Conservation (phyloP, 164 flowering plant genomes). For the Chimonanthus praecox region DNA sequence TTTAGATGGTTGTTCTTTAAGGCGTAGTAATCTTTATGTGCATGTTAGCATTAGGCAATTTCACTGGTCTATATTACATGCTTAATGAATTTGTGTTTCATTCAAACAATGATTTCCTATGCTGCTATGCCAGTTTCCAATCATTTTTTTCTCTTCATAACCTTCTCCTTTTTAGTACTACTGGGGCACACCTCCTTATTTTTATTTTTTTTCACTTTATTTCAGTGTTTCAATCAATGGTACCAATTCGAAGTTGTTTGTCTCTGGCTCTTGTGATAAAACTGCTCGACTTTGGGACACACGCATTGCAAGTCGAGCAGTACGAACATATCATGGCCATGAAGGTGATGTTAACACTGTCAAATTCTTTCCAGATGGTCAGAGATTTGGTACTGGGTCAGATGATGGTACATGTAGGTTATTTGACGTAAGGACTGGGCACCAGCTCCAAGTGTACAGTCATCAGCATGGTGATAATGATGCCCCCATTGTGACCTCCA, state of each 20-base stretch:
- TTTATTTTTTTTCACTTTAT: conserved; percentile 4
- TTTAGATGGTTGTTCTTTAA: neutral
- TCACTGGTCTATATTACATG: neutral
- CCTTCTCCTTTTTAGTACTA: neutral
- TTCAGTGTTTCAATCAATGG: conserved; percentile 82
- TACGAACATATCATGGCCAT: conserved; percentile 88
- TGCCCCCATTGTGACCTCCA: conserved; percentile 64
- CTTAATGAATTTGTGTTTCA: neutral
- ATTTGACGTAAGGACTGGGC: conserved; percentile 92
- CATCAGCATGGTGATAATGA: conserved; percentile 52
- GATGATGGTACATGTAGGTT: conserved; percentile 93
- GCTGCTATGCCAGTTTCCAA: neutral
- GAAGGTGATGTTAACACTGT: conserved; percentile 90
- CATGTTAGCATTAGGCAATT: neutral
- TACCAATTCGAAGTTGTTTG: conserved; percentile 73
- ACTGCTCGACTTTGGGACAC: conserved; percentile 96
- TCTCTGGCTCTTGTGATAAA: conserved; percentile 93
- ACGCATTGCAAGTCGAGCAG: conserved; percentile 94
- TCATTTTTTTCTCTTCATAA: neutral
- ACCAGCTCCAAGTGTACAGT: conserved; percentile 81
- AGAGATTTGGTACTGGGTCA: conserved; percentile 94
- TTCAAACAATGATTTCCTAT: neutral
- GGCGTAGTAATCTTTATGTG: neutral
- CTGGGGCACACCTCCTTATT: neutral
- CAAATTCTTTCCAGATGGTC: conserved; percentile 95